Base-by-base conservation (phyloP, 1,139 yeast genomes). In the Yamadazyma atlantica region DNA sequence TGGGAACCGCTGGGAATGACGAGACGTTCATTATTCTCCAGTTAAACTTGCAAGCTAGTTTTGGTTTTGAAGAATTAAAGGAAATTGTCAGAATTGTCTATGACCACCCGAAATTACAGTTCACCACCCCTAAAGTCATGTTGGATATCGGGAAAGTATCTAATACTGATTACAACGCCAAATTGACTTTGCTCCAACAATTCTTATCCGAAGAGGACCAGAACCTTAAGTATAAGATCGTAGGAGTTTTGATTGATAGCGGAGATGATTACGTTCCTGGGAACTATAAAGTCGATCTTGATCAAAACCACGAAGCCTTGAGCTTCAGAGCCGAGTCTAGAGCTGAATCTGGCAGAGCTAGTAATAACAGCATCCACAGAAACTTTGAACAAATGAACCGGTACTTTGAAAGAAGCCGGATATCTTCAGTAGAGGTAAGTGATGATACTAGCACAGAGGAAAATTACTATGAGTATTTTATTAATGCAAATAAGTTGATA, bases 1-100 rank as follows among this genome's bases (percentile, higher is more conserved):
- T 69, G 19, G 73, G 73, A 10, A 71, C 78, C 1, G 50, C 55
- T 2, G 78, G 78, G 2, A 73, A 73, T 45, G 52, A 53, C 8
- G 77, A 73, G 34, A 67, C 77, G 0, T 73, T 71, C 47, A 46
- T 69, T n/a, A 53, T 69, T 4, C 40, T 70, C 19, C 57, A 57
- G 37, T 41, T 59, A 14, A 54, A 53, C 30, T 34, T 43, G n/a
- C 44, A 52, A 22, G 28, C 54, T n/a, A n/a, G n/a, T 9, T 19
- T 19, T 18, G 23, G 36, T 4, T 36, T 40, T 16, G 44, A 40
- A 7, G 58, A 58, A 8, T 35, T 61, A 25, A 36, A 39, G 6
- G 39, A 35, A 1, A 23, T 51, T 8, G 48, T 64, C 14, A 43
- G 50, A 1, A 44, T 40, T 12, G 46, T 64, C 13, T 53, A 57